Conservation (phyloP, 2,329 filamentous ascomycete species). For the Dactylellina parvicollis region DNA sequence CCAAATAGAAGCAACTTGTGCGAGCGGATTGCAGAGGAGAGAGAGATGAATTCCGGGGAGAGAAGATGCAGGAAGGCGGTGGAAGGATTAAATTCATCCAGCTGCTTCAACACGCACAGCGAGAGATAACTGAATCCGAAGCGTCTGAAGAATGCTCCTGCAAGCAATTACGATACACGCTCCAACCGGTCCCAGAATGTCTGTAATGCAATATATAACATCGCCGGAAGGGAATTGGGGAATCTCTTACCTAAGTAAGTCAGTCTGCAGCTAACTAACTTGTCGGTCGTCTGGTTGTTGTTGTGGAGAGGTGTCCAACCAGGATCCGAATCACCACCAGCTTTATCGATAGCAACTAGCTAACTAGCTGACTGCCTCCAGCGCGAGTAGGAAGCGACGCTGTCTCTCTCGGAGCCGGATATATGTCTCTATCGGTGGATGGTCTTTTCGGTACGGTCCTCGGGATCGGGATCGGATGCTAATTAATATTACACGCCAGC, state of each 20-base stretch:
- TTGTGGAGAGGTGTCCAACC: conserved; percentile 30
- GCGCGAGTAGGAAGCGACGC: background rate
- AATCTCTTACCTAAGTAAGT: conserved; percentile 12
- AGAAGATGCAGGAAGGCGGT: too few relatives aligned
- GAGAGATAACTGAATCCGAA: too few relatives aligned
- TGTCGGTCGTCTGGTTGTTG: background rate
- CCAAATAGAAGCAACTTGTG: background rate
- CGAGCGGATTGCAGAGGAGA: background rate
- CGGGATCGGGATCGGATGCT: background rate
- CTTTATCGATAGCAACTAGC: conserved; percentile 28
- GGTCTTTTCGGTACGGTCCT: background rate
- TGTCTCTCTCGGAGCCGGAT: background rate
- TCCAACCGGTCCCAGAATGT: too few relatives aligned
- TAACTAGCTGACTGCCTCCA: background rate
- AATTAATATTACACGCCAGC: background rate
- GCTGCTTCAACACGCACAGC: background rate
- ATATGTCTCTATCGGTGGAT: background rate
- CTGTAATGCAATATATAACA: too few relatives aligned
- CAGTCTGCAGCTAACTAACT: background rate
- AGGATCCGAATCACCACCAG: conserved; percentile 32
- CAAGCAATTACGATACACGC: background rate
- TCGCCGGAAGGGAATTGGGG: background rate
- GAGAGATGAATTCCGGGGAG: background rate
- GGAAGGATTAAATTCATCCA: background rate
- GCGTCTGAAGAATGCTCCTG: background rate